phyloP scores from a whole-genome alignment of 805 yeast species.

The Debaryomyces hansenii region DNA sequence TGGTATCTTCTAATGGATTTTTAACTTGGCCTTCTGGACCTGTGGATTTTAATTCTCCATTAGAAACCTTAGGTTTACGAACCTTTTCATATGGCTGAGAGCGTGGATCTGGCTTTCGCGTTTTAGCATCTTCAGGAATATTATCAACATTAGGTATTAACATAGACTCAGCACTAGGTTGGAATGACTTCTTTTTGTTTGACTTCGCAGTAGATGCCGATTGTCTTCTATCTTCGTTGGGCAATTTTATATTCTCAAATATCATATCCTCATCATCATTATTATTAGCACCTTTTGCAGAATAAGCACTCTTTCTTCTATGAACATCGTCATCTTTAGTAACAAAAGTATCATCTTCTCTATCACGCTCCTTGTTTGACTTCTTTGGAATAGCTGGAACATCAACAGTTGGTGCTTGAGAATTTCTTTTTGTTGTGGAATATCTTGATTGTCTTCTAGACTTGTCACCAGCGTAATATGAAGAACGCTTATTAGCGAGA shows the following conservation, averaged over 20 bases:
- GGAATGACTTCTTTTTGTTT: slow-evolving; percentile 23
- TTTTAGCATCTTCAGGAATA: background rate
- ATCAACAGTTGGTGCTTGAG: slow-evolving; percentile 25
- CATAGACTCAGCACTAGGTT: slow-evolving; percentile 38
- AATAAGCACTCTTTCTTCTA: slow-evolving; percentile 14
- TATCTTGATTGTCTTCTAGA: slow-evolving; percentile 28
- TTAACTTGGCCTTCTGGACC: slow-evolving; percentile 5
- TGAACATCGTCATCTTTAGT: slow-evolving; percentile 29
- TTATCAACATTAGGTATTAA: slow-evolving; percentile 27
- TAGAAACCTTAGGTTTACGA: slow-evolving; percentile 14
- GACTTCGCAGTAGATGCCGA: background rate
- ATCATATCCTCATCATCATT: slow-evolving; percentile 32
- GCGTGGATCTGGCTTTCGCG: background rate
- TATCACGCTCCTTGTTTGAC: slow-evolving; percentile 6
- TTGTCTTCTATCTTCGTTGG: slow-evolving; percentile 27
- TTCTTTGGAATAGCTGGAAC: slow-evolving; percentile 29
- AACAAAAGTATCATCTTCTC: slow-evolving; percentile 41
- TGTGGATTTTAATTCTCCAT: background rate
- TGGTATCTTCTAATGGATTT: slow-evolving; percentile 37
- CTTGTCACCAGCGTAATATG: slow-evolving; percentile 32
- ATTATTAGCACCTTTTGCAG: slow-evolving; percentile 21
- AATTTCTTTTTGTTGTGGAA: slow-evolving; percentile 11
- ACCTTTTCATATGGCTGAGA: slow-evolving; percentile 22
- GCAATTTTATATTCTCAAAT: slow-evolving; percentile 50
- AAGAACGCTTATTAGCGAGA: slow-evolving; percentile 37